phyloP scores from a whole-genome alignment of 768 basidiomycete species.

The Chalciporus piperatus region DNA sequence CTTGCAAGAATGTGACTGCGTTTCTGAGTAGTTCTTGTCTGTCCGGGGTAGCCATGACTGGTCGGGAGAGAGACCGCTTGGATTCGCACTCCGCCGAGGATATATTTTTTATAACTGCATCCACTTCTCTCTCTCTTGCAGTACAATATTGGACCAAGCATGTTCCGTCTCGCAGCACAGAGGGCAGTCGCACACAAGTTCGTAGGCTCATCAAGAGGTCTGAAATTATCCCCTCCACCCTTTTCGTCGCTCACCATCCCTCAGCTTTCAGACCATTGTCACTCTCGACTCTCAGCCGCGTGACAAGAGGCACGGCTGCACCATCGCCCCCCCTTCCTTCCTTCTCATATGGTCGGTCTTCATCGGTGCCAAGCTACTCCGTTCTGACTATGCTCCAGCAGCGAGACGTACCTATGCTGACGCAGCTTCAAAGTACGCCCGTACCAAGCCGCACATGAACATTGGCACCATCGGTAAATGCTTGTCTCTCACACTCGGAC shows the following conservation, averaged over 20 bases:
- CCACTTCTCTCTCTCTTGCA: too few species aligned
- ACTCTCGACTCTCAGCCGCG: constrained; percentile 14
- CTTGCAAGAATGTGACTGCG: constrained; percentile 82
- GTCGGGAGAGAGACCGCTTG: neutral
- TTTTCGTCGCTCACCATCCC: neutral
- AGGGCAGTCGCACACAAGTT: constrained; percentile 14
- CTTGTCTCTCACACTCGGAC: constrained; percentile 2
- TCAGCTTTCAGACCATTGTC: constrained; percentile 7
- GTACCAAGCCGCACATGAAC: constrained; percentile 89
- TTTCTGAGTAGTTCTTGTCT: constrained; percentile 74
- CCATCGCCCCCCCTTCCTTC: constrained; percentile 3
- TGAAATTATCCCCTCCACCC: neutral
- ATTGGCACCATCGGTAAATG: constrained; percentile 83
- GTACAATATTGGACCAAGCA: too few species aligned
- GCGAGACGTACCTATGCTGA: constrained; percentile 71
- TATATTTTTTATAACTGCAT: neutral
- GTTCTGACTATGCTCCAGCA: neutral
- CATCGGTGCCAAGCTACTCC: too few species aligned
- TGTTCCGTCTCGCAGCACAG: constrained; percentile 32
- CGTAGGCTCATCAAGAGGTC: constrained; percentile 13
- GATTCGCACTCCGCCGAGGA: constrained; percentile 28
- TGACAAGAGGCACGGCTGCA: constrained; percentile 10
- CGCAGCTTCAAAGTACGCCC: constrained; percentile 53
- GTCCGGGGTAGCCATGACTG: constrained; percentile 48
- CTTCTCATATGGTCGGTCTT: constrained; percentile 5